Base-by-base conservation (phyloP, 768 basidiomycete genomes). In the Xerocomus brunneocitrinus region DNA sequence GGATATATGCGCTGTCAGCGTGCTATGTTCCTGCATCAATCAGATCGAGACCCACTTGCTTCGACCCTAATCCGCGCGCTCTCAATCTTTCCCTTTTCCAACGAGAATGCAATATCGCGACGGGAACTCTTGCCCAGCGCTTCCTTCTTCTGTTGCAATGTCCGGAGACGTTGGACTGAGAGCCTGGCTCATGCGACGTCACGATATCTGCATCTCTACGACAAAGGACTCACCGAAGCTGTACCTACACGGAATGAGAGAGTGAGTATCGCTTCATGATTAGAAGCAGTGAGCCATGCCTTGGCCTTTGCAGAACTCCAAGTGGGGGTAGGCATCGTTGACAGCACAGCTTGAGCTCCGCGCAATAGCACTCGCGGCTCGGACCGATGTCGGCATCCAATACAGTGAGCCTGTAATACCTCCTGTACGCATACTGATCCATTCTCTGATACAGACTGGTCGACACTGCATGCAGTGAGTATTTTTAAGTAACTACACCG, bases 61-160 rank as follows among this genome's bases (percentile, higher is more conserved):
- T 98, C 94, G 50, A 86, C 84, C 70, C 90, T 90, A 62, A 95
- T 81, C 58, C 83, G 76, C 4, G 93, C 91, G 0, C 88, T 92
- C 73, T 95, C 93, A 24, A 85, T 58, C 73, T 90, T 92, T 31
- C 84, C 82, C 66, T 78, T 79, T 70, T 93, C 90, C 7, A 95
- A 67, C 16, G 92, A 75, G 24, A 81, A 76, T 5, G 91, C 91
- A 46, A 94, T 90, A 57, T 95, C 91, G 40, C 90, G 77, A 19
- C 93, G 77, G 34, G 87, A 65, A 38, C 71, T 58, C 70, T 89
- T 88, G 2, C 85, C 84, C 19, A 97, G 83, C 0, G 94, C 92
- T 59, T 86, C 83, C 71, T 89, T 94, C 81, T 98, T 98, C 73
- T 94, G 89, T 61, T 94, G 89, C 9, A 93, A 73, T 19, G 85